These are phyloP conservation scores for Nigrograna mackinnonii DNA, from an alignment of 2,329 filamentous ascomycete genomes.

Conservation along the genomic window DNA sequence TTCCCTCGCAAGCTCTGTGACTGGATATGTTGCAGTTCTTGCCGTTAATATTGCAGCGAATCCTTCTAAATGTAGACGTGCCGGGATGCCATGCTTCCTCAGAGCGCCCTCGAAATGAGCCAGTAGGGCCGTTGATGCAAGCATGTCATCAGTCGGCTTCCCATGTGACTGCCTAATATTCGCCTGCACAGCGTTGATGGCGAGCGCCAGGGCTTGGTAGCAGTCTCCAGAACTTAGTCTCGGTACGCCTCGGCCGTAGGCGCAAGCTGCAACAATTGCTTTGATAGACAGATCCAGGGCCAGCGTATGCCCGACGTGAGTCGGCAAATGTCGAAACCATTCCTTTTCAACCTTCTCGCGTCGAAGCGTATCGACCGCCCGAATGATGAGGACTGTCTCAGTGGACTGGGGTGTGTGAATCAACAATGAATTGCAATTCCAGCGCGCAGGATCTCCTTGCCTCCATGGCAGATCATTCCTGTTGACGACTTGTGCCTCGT, in stretches of 20 bases:
- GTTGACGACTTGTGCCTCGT: conserved; percentile 8
- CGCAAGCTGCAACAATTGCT: conserved; percentile 18
- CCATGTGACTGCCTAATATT: conserved; percentile 13
- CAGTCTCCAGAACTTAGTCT: conserved; percentile 16
- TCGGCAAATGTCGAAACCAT: conserved; percentile 20
- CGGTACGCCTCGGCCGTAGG: conserved; percentile 13
- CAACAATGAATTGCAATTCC: conserved; percentile 10
- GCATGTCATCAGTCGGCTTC: conserved; percentile 13
- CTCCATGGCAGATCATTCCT: conserved; percentile 4
- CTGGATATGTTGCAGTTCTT: conserved; percentile 11
- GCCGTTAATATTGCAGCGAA: conserved; percentile 16
- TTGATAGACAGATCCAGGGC: conserved; percentile 18
- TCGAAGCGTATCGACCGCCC: conserved; percentile 13
- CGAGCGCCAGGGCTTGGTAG: conserved; percentile 15
- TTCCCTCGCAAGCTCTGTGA: conserved; percentile 17
- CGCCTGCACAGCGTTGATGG: conserved; percentile 14
- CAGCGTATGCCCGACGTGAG: conserved; percentile 14
- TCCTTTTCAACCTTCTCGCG: conserved; percentile 16
- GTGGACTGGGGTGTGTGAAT: conserved; percentile 11
- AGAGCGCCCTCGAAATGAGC: conserved; percentile 15
- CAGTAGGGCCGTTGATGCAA: conserved; percentile 15
- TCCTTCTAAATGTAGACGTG: conserved; percentile 16
- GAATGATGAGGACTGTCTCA: conserved; percentile 14
- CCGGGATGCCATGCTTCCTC: conserved; percentile 15
- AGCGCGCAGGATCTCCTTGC: conserved; percentile 7